phyloP scores from a whole-genome alignment of 169 alveolate genomes.

The Plasmodium fragile region DNA sequence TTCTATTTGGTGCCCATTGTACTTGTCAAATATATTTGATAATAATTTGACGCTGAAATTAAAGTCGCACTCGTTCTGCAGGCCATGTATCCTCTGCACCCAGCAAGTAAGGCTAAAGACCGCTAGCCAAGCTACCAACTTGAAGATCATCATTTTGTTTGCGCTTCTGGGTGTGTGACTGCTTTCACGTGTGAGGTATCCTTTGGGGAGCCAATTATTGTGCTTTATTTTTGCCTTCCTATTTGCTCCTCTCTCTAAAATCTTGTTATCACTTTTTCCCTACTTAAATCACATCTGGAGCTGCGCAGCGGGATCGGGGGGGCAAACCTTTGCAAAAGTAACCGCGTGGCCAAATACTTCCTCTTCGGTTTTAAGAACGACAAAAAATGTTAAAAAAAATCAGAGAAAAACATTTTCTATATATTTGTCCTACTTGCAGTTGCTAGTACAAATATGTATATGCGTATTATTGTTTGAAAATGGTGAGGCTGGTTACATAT shows the following conservation, averaged over 20 bases:
- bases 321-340: background rate
- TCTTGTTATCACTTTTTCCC: background rate
- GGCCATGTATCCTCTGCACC: background rate
- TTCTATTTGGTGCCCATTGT: constrained; percentile 29
- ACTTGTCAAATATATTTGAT: constrained; percentile 43
- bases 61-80: constrained; percentile 37
- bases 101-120: constrained; percentile 7
- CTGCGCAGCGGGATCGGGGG: background rate
- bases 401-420: background rate
- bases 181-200: background rate
- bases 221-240: background rate
- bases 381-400: background rate
- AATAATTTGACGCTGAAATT: constrained; percentile 10
- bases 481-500: background rate
- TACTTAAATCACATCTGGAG: background rate
- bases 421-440: background rate
- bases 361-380: background rate
- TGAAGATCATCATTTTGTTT: constrained; percentile 16
- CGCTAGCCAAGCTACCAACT: background rate
- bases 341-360: background rate
- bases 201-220: background rate
- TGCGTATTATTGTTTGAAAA: background rate
- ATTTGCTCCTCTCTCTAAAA: background rate
- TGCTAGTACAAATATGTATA: background rate
- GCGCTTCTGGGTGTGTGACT: background rate